Conservation (phyloP, 768 basidiomycete genomes). For the Serendipita vermifera region DNA sequence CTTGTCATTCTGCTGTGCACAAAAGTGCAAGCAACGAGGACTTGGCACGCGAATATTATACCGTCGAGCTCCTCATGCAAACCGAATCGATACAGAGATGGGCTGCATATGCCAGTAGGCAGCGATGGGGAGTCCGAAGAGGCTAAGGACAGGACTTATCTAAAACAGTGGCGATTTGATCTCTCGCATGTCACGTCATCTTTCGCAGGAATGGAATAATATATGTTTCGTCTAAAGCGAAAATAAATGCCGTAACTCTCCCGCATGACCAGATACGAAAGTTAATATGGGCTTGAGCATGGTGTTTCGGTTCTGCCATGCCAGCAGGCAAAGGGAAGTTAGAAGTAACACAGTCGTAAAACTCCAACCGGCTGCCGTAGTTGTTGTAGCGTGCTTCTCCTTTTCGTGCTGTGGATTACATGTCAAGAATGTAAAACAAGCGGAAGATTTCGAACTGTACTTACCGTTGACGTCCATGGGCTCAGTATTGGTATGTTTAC, state of each 20-base stretch:
- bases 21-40: constrained; percentile 37
- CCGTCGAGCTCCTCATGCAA: constrained; percentile 35
- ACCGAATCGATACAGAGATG: constrained; percentile 46
- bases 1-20: constrained; percentile 42
- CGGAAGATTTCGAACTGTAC: not conserved
- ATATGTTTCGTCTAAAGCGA: no score
- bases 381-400: not conserved
- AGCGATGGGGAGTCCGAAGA: constrained; percentile 18
- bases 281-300: not conserved
- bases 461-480: not conserved
- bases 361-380: not conserved
- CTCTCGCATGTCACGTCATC: no score
- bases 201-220: no score
- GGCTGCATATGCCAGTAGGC: constrained; percentile 39
- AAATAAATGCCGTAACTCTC: no score
- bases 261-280: no score
- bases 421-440: not conserved
- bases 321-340: not conserved
- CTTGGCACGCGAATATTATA: constrained; percentile 38
- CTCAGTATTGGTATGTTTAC: not conserved
- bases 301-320: constrained; percentile 1
- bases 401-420: constrained; percentile 5
- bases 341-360: not conserved
- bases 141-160: no score
- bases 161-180: no score